Conservation (phyloP, 192 early-diverging fungal genomes). For the Ambispora gerdemannii region DNA sequence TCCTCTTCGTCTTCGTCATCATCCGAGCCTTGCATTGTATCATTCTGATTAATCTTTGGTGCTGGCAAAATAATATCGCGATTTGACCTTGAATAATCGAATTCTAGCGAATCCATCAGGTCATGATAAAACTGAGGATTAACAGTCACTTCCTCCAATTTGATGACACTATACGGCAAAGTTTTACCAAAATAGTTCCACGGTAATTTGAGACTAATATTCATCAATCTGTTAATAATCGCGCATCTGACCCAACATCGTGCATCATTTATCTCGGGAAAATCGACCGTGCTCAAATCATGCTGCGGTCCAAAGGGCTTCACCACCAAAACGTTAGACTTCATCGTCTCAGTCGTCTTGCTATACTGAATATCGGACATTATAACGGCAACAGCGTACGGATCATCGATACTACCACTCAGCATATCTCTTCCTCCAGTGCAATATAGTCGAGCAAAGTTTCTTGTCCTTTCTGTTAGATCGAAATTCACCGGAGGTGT, state of each 20-base stretch:
- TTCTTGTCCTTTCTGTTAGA: neutral
- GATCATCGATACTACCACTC: neutral
- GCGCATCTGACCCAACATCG: conserved; percentile 36
- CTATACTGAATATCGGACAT: conserved; percentile 10
- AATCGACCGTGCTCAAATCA: conserved; percentile 38
- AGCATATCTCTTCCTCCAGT: neutral
- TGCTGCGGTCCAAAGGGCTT: conserved; percentile 43
- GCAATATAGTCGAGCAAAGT: conserved; percentile 10
- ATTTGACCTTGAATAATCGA: neutral
- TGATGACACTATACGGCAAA: conserved; percentile 29
- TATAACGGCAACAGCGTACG: neutral
- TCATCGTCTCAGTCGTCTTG: neutral
- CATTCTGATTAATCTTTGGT: neutral
- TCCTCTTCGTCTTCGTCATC: neutral
- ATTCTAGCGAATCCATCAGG: conserved; percentile 32
- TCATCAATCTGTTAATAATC: conserved; percentile 31
- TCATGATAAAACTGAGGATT: conserved; percentile 28
- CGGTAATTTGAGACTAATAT: conserved; percentile 35
- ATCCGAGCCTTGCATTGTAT: neutral
- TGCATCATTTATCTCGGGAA: conserved; percentile 39
- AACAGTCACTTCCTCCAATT: conserved; percentile 17
- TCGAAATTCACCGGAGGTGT: neutral
- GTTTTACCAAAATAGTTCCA: conserved; percentile 34
- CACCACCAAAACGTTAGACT: conserved; percentile 30
- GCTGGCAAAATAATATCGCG: neutral